A percentile compares a stretch with the other conserved stretches of the same genome.
phyloP scores from a whole-genome alignment of 2,329 filamentous ascomycete species.

The Cercospora sp. region DNA sequence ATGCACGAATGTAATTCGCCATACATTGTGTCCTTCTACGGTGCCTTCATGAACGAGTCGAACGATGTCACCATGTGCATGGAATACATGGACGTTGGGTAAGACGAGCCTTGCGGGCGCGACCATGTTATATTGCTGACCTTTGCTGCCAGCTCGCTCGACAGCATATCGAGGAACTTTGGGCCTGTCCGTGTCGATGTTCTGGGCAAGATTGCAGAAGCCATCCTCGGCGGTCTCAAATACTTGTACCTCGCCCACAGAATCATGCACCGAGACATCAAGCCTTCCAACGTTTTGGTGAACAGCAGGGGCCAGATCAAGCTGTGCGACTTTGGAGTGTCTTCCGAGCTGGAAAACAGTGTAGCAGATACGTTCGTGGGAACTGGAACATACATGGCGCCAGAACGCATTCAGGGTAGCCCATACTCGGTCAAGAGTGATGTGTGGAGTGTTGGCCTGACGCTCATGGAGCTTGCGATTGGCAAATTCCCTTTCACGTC shows the following conservation, averaged over 20 bases:
- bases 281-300: slow-evolving; percentile 94
- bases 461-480: slow-evolving; percentile 95
- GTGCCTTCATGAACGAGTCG: slow-evolving; percentile 92
- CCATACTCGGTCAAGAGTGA: slow-evolving; percentile 98
- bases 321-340: slow-evolving; percentile 98
- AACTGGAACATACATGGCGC: slow-evolving; percentile 98
- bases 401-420: slow-evolving; percentile 94
- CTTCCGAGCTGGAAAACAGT: slow-evolving; percentile 94
- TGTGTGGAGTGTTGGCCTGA: slow-evolving; percentile 96
- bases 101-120: slow-evolving; percentile 45
- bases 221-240: slow-evolving; percentile 85
- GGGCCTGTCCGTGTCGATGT: slow-evolving; percentile 95
- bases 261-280: slow-evolving; percentile 99
- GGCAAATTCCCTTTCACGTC: slow-evolving; percentile 96
- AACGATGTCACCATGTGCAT: slow-evolving; percentile 99
- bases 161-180: slow-evolving; percentile 91
- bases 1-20: slow-evolving; percentile 98
- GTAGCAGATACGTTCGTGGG: slow-evolving; percentile 98
- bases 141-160: slow-evolving; percentile 67
- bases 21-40: slow-evolving; percentile 97
- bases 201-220: slow-evolving; percentile 94
- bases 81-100: slow-evolving; percentile 99
- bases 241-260: slow-evolving; percentile 95
- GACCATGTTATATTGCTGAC: slow-evolving; percentile 4
- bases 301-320: slow-evolving; percentile 95